phyloP scores from a whole-genome alignment of 2,329 filamentous ascomycete genomes.

The Phialemonium atrogriseum region DNA sequence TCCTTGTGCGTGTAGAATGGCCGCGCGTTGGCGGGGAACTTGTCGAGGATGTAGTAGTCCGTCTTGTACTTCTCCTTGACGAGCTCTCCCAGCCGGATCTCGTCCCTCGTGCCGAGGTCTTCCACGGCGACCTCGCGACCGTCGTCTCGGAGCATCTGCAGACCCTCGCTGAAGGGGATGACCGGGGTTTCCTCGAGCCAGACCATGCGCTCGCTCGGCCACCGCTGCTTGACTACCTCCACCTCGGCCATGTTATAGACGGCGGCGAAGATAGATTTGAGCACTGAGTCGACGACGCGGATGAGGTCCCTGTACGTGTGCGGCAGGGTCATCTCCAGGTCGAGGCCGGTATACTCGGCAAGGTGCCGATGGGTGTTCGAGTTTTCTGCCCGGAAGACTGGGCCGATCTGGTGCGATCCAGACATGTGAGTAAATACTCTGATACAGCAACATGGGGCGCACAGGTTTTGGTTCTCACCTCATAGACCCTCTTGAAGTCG shows the following conservation, averaged over 20 bases:
- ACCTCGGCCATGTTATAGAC: slow-evolving; percentile 66
- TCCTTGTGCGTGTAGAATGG: slow-evolving; percentile 92
- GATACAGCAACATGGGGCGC: neutral
- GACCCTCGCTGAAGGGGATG: slow-evolving; percentile 69
- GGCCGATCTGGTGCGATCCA: slow-evolving; percentile 56
- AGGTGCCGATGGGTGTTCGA: slow-evolving; percentile 91
- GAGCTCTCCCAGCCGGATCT: slow-evolving; percentile 76
- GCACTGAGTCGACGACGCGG: slow-evolving; percentile 64
- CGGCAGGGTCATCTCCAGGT: slow-evolving; percentile 87
- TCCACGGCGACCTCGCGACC: slow-evolving; percentile 61
- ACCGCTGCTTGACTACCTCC: slow-evolving; percentile 71
- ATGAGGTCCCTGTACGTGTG: slow-evolving; percentile 87
- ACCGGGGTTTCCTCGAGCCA: slow-evolving; percentile 81
- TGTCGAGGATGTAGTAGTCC: slow-evolving; percentile 91
- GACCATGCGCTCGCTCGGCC: slow-evolving; percentile 77
- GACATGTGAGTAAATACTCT: neutral
- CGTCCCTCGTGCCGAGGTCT: slow-evolving; percentile 76
- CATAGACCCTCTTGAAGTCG: slow-evolving; percentile 83
- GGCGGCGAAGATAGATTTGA: slow-evolving; percentile 71
- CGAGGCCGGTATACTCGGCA: slow-evolving; percentile 89
- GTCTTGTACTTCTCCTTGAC: slow-evolving; percentile 81
- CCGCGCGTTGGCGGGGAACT: slow-evolving; percentile 75
- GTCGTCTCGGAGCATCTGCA: slow-evolving; percentile 76
- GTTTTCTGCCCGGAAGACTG: slow-evolving; percentile 90
- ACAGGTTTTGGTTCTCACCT: slow-evolving; percentile 31